Evolutionary conservation across 306 rosid genomes (phyloP).

Genomic region (Quercus alba): DNA sequence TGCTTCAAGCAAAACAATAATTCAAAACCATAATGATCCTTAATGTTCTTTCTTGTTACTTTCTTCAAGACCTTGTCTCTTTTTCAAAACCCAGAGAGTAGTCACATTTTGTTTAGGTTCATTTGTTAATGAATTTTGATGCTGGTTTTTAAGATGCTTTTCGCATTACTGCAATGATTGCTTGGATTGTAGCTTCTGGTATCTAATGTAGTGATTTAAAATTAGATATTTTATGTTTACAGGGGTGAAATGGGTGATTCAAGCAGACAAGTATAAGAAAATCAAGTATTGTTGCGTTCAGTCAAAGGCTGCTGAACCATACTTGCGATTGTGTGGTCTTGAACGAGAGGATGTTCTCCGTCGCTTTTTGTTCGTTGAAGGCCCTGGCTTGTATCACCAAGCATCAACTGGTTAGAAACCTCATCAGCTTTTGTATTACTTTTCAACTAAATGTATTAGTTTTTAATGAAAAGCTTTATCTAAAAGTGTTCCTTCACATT

Average conservation of each 20-base stretch:
- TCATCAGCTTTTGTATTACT: not conserved
- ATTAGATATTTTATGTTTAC: constrained; percentile 9
- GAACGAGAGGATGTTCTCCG: constrained; percentile 59
- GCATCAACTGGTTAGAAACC: constrained; percentile 64
- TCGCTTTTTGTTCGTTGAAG: constrained; percentile 66
- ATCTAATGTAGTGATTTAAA: not conserved
- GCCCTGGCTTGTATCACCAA: constrained; percentile 45
- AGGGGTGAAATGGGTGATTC: constrained; percentile 75
- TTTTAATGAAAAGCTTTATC: not conserved
- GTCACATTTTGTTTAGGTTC: no score
- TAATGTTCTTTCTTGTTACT: no score
- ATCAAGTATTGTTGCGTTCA: constrained; percentile 76
- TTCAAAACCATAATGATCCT: no score
- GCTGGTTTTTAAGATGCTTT: not conserved
- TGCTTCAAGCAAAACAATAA: no score
- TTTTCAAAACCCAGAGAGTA: no score
- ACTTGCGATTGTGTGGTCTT: constrained; percentile 58
- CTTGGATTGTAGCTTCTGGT: not conserved
- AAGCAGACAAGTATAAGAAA: constrained; percentile 56
- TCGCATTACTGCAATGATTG: not conserved
- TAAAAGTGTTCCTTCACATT: not conserved
- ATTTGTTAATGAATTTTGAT: not conserved
- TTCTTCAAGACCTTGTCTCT: no score
- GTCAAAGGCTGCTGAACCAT: constrained; percentile 69
- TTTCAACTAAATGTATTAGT: not conserved